phyloP scores from a whole-genome alignment of 129 eudicot species.

The Mikania micrantha region DNA sequence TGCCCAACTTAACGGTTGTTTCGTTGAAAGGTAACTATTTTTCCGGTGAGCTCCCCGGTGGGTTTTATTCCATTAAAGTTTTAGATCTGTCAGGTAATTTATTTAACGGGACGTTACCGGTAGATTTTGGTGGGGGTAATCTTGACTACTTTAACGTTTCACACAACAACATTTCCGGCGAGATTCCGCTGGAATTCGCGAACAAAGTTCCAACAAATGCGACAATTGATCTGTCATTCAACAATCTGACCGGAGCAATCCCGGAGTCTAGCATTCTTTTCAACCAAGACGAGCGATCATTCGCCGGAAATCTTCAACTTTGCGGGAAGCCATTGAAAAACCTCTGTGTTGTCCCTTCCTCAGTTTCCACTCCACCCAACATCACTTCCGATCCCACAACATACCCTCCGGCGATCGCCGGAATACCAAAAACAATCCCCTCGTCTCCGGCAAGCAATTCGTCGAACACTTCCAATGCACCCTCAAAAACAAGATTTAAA shows the following conservation, averaged over 20 bases:
- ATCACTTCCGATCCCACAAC: slow-evolving; percentile 31
- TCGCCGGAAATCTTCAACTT: slow-evolving; percentile 61
- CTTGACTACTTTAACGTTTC: slow-evolving; percentile 61
- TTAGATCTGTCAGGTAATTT: slow-evolving; percentile 75
- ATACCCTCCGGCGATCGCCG: slow-evolving; percentile 92
- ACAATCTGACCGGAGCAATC: slow-evolving; percentile 63
- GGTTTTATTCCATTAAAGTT: slow-evolving; percentile 45
- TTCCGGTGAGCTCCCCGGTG: slow-evolving; percentile 48
- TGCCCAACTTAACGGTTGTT: slow-evolving; percentile 44
- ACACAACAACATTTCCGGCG: slow-evolving; percentile 70
- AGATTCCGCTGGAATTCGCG: slow-evolving; percentile 60
- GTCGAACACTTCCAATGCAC: slow-evolving; percentile 5
- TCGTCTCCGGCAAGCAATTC: slow-evolving; percentile 36
- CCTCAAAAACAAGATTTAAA: slow-evolving; percentile 31
- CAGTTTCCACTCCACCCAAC: slow-evolving; percentile 39
- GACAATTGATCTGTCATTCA: slow-evolving; percentile 70
- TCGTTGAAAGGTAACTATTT: slow-evolving; percentile 56
- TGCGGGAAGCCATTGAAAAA: slow-evolving; percentile 70
- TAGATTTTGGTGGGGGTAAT: slow-evolving; percentile 42
- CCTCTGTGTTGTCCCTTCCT: slow-evolving; percentile 60
- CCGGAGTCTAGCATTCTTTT: slow-evolving; percentile 50
- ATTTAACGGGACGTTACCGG: slow-evolving; percentile 62
- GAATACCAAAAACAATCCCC: slow-evolving; percentile 55
- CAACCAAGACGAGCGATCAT: slow-evolving; percentile 40
- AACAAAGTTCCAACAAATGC: slow-evolving; percentile 41